A percentile compares a stretch with the other conserved stretches of the same genome.
Evolutionary conservation across 805 yeast species (phyloP).

Genomic region (Phaffomyces thermotolerans): DNA sequence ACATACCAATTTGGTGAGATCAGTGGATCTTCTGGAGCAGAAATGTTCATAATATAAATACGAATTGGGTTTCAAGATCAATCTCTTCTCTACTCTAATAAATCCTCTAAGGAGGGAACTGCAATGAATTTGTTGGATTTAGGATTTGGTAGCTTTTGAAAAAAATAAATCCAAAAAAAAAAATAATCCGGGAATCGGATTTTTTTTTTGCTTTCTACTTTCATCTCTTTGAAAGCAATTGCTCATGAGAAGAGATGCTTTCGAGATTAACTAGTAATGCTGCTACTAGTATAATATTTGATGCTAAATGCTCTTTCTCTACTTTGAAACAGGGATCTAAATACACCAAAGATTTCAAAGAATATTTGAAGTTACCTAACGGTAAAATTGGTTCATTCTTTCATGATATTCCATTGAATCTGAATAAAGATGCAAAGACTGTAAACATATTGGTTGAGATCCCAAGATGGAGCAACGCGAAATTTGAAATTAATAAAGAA

Average conservation of each 20-base stretch:
- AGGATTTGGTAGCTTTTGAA: too few relatives aligned
- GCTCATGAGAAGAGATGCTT: neutral
- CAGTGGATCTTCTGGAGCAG: neutral
- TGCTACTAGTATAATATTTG: neutral
- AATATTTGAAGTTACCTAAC: conserved; percentile 46
- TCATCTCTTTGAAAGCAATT: too few relatives aligned
- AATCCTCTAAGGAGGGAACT: neutral
- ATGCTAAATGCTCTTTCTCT: neutral
- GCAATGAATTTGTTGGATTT: neutral
- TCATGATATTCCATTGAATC: conserved; percentile 61
- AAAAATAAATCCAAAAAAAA: too few relatives aligned
- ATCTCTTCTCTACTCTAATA: neutral
- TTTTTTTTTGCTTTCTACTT: too few relatives aligned
- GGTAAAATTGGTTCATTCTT: conserved; percentile 26
- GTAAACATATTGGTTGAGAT: conserved; percentile 70
- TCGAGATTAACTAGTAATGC: neutral
- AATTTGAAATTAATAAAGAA: conserved; percentile 64
- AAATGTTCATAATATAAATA: neutral
- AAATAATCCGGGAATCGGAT: too few relatives aligned
- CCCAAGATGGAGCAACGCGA: conserved; percentile 78
- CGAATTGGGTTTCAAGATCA: neutral
- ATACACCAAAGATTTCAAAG: conserved; percentile 32
- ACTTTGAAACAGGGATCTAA: conserved; percentile 28
- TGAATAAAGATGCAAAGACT: conserved; percentile 34
- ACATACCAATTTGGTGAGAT: neutral